Evolutionary conservation across 768 basidiomycete genomes (phyloP), one percentile per base, ranked within the genome.

Genomic region (Lactarius tabidus): DNA sequence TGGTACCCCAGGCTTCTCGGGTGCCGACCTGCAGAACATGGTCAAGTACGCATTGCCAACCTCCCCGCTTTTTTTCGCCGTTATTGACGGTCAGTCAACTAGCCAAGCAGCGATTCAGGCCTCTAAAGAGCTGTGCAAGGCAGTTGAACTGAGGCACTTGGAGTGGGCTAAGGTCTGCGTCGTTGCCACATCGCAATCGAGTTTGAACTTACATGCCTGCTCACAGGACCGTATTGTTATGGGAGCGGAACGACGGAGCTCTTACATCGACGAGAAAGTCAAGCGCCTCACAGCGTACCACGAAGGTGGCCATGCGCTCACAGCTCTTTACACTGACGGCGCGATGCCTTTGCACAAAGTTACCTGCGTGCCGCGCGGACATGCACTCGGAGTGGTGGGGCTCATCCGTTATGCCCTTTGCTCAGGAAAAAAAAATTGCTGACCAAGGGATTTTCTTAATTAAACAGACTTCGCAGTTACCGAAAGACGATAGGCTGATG

Each of bases 301-400:
- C 77, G 97, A 99, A 89, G 92, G 91, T 66, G 95, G 93, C 39
- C 95, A 98, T 75, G 93, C 95, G 33, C 82, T 98, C n/a, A 88
- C 95, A 29, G 95, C 96, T 7, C 79, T 98, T 56, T 94, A 94
- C 74, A 98, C 97, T 1, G 85, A 91, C 67, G 96, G 95, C 57
- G 94, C 95, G 51, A 94, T 95, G 85, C 97, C 97, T 48, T 77
- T 99, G 67, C 95, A 98, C 77, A 97, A 97, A 79, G 96, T 98
- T 38, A 98, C 96, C 29, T 97, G 96, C 74, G 85, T 99, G 60
- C 96, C 96, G 45, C 90, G 97, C 71, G 97, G 97, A 31, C 91
- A 96, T 73, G 90, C 95, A 26, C 82, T 98, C 53, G 95, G 95
- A 63, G 78, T 90, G 70, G 91, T 93, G 78, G 69, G 88, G 83